Evolutionary conservation across 164 flowering plant genomes (phyloP), one percentile per base, ranked within the genome.

Genomic region (Vitis labrusca): DNA sequence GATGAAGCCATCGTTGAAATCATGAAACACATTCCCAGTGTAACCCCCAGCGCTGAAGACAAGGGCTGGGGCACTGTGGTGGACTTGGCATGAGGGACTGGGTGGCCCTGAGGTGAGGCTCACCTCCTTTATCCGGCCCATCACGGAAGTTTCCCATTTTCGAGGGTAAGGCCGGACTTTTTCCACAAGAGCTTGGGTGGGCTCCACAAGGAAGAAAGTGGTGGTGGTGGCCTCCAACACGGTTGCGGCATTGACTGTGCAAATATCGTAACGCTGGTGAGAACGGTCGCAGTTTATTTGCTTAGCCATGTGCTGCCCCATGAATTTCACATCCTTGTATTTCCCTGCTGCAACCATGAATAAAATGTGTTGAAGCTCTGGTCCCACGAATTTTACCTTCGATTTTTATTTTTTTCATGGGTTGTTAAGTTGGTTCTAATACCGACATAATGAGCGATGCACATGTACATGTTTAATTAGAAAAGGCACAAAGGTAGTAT

Each of bases 111-210:
- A 63, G 23, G 63, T 67, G 51, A 85, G 63, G 1, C 75, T 81
- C 14, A 87, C 62, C 69, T 84, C 86, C 44, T 65, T 80, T 74
- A 89, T 77, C 4, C 48, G 16, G 17, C 81, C 6, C 85, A 83
- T 85, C 3, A 67, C 16, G 17, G 3, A 23, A 0, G 54, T 58
- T 54, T 89, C 90, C 79, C 78, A 68, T 76, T 89, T 89, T 11
- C 91, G 76, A 8, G 91, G 84, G 79, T 84, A 85, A 0, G 93
- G 89, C 23, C 80, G 77, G 48, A 85, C 12, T 55, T 76, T 82
- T 13, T 74, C 72, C 12, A 23, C 30, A 0, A 54, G 16, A 11
- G 57, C 62, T 10, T 70, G 64, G 50, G 64, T 13, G 37, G 76
- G 70, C 64, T 64, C 70, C n/a, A 48, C 6, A 8, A 55, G 9